A percentile compares a stretch with the other conserved stretches of the same genome.
Conservation (phyloP, 176 grass and related monocot species). For the Chloris gayana region DNA sequence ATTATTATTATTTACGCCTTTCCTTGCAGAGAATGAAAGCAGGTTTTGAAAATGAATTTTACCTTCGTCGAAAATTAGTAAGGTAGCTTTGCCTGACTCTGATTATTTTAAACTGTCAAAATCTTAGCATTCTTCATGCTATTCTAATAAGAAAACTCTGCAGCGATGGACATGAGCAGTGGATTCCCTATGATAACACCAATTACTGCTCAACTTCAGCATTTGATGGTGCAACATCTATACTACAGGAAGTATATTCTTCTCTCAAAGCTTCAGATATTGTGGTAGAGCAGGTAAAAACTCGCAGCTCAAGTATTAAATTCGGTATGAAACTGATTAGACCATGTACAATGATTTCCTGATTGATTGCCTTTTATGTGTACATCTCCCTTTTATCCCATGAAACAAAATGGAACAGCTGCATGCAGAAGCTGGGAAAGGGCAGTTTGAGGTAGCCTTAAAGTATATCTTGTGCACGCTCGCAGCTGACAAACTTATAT, state of each 20-base stretch:
- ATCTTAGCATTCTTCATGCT: slow-evolving; percentile 10
- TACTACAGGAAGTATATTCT: slow-evolving; percentile 84
- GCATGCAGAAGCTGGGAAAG: slow-evolving; percentile 93
- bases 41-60: slow-evolving; percentile 99
- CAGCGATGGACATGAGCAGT: slow-evolving; percentile 78
- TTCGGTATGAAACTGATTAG: slow-evolving; percentile 16
- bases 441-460: slow-evolving; percentile 90
- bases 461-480: slow-evolving; percentile 79
- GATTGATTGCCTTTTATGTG: slow-evolving; percentile 12
- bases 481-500: slow-evolving; percentile 94
- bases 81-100: slow-evolving; percentile 53
- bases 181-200: slow-evolving; percentile 77
- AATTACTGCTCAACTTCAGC: slow-evolving; percentile 83
- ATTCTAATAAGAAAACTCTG: slow-evolving; percentile 38
- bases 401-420: slow-evolving; percentile 51
- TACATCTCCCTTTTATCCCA: neutral
- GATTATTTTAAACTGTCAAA: neutral
- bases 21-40: slow-evolving; percentile 76
- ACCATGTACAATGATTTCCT: slow-evolving; percentile 20
- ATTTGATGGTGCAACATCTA: slow-evolving; percentile 76
- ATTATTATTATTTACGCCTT: slow-evolving; percentile 27
- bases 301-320: neutral
- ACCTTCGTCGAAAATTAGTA: slow-evolving; percentile 73
- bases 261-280: slow-evolving; percentile 68
- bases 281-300: slow-evolving; percentile 76